Conservation (phyloP, 345 rosid species). For the Aethionema arabicum region DNA sequence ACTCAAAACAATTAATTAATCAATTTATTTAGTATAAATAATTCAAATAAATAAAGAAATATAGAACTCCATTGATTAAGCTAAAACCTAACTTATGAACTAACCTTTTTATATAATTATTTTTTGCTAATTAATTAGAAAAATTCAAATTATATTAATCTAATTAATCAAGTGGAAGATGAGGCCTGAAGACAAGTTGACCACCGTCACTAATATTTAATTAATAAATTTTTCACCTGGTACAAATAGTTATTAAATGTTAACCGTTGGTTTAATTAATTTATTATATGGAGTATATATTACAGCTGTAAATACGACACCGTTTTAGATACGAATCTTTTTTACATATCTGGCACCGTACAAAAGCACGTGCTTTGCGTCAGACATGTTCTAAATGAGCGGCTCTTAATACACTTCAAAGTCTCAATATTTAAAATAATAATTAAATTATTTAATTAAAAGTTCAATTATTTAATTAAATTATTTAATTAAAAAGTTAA, state of each 20-base stretch:
- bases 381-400: slow-evolving; percentile 26
- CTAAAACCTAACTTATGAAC: no score
- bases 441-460: no score
- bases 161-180: no score
- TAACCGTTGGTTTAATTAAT: slow-evolving; percentile 20
- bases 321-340: slow-evolving; percentile 27
- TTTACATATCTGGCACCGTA: slow-evolving; percentile 29
- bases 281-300: not conserved
- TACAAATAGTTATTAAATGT: slow-evolving; percentile 16
- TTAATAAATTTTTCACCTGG: not conserved
- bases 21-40: no score
- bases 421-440: slow-evolving; percentile 7
- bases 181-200: no score
- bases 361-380: slow-evolving; percentile 35
- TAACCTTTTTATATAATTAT: no score
- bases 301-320: slow-evolving; percentile 25
- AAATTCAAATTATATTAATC: no score
- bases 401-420: slow-evolving; percentile 34
- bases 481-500: not conserved
- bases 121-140: no score
- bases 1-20: no score
- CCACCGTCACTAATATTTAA: no score
- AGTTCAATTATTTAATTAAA: slow-evolving; percentile 6
- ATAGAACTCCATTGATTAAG: no score
- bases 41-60: no score